Percentiles rank a stretch among this genome's conserved stretches.
Evolutionary conservation across 768 basidiomycete species (phyloP).

Genomic region (Suillus hirtellus): DNA sequence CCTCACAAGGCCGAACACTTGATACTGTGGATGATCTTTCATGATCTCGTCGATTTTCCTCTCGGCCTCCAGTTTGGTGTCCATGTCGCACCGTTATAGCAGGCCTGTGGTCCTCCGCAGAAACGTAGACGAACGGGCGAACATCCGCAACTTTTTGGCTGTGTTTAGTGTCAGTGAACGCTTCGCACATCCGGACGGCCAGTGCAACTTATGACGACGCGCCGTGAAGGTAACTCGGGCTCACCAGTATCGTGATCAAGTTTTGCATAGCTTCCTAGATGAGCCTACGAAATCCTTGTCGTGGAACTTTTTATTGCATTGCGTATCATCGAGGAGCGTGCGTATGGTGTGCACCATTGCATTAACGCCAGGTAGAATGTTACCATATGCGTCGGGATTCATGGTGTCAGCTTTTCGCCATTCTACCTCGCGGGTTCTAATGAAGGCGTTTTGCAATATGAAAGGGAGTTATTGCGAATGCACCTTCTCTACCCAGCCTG

Average conservation of each 20-base stretch:
- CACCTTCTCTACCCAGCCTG: slow-evolving; percentile 85
- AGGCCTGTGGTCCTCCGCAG: slow-evolving; percentile 84
- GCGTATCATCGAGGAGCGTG: slow-evolving; percentile 71
- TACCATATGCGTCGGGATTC: slow-evolving; percentile 67
- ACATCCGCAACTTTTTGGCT: slow-evolving; percentile 27
- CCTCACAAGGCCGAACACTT: slow-evolving; percentile 86
- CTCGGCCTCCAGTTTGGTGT: slow-evolving; percentile 94
- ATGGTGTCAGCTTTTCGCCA: slow-evolving; percentile 89
- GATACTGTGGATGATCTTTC: slow-evolving; percentile 43
- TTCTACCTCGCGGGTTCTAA: slow-evolving; percentile 59
- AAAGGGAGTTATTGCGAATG: slow-evolving; percentile 11
- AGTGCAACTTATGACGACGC: slow-evolving; percentile 13
- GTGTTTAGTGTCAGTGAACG: slow-evolving; percentile 59
- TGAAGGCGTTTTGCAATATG: not conserved
- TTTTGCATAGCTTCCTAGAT: slow-evolving; percentile 58
- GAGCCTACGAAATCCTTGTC: slow-evolving; percentile 5
- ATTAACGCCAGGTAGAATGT: slow-evolving; percentile 62
- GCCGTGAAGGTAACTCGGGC: slow-evolving; percentile 27
- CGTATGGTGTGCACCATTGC: slow-evolving; percentile 95
- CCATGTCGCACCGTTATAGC: slow-evolving; percentile 77
- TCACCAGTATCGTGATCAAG: slow-evolving; percentile 90
- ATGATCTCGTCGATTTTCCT: slow-evolving; percentile 58
- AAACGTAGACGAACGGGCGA: slow-evolving; percentile 87
- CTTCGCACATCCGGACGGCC: slow-evolving; percentile 79
- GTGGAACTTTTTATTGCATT: not conserved